A percentile compares a stretch with the other conserved stretches of the same genome.
Conservation (phyloP, 2,329 filamentous ascomycete genomes). For the Trichophyton schoenleinii region DNA sequence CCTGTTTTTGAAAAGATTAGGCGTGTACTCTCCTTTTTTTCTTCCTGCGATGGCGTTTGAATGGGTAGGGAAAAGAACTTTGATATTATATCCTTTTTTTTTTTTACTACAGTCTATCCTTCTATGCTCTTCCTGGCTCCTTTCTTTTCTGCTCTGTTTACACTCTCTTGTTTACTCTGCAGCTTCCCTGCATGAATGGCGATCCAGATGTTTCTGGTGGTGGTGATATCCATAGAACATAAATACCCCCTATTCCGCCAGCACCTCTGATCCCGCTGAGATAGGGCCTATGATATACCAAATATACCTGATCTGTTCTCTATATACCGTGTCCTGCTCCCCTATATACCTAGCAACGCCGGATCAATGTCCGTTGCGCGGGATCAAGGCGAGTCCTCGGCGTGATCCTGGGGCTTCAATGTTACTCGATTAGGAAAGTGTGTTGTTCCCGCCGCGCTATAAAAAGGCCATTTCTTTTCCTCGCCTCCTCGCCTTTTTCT, state of each 20-base stretch:
- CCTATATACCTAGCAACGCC: background rate
- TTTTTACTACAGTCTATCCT: background rate
- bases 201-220: background rate
- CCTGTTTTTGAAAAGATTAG: background rate
- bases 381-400: background rate
- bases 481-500: slow-evolving; percentile 5
- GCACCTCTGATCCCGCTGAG: no score
- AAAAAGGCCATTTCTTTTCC: slow-evolving; percentile 5
- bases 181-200: background rate
- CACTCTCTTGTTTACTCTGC: background rate
- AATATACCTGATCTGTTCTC: background rate
- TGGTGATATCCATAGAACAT: background rate
- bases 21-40: background rate
- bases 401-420: slow-evolving; percentile 4
- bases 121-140: background rate
- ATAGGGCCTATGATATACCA: background rate
- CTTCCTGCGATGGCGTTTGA: background rate
- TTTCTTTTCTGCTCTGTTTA: background rate
- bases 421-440: slow-evolving; percentile 1
- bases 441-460: background rate
- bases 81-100: background rate
- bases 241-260: background rate
- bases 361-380: background rate
- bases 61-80: background rate
- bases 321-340: background rate